Evolutionary conservation across 768 basidiomycete species (phyloP), one percentile per base, ranked within the genome.

Genomic region (Amanita inopinata): DNA sequence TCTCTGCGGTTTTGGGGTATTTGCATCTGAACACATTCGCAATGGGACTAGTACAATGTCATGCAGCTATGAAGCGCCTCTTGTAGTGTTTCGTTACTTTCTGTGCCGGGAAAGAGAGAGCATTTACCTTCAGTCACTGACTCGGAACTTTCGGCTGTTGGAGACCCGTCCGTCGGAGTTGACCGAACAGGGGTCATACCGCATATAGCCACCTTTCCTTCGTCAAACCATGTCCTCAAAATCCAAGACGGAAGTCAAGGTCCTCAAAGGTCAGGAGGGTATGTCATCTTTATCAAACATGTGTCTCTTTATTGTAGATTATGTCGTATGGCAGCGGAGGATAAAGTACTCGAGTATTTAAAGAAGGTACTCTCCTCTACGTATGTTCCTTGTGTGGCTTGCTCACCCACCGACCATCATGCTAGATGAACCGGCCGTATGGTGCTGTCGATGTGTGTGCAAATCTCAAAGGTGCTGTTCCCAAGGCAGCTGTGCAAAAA

Each of bases 361-460:
- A 86, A 80, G 67, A 66, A 62, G 61, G 89, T 84, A 40, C 35
- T 31, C 31, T 33, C 15, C n/a, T n/a, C n/a, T n/a, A n/a, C n/a
- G n/a, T n/a, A n/a, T n/a, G n/a, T n/a, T n/a, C n/a, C n/a, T n/a
- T n/a, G n/a, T n/a, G n/a, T n/a, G n/a, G n/a, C n/a, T n/a, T n/a
- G n/a, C n/a, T n/a, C n/a, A n/a, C n/a, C n/a, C n/a, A n/a, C n/a
- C 35, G 25, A 47, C 37, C 38, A 42, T 40, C 46, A 22, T 18
- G 33, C 27, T 53, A 91, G 87, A 87, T 90, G 77, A 94, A 94
- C 60, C 74, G 90, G n/a, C 90, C 90, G 4, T 93, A 82, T 54
- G 90, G 90, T 5, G 89, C 88, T 47, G 90, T 92, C 25, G 91
- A 96, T 57, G 80, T 94, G 4, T 74, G 85, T 11, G 87, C 90